These are phyloP conservation scores for Metschnikowia matae DNA, from an alignment of 805 yeast species.

Conservation along the genomic window DNA sequence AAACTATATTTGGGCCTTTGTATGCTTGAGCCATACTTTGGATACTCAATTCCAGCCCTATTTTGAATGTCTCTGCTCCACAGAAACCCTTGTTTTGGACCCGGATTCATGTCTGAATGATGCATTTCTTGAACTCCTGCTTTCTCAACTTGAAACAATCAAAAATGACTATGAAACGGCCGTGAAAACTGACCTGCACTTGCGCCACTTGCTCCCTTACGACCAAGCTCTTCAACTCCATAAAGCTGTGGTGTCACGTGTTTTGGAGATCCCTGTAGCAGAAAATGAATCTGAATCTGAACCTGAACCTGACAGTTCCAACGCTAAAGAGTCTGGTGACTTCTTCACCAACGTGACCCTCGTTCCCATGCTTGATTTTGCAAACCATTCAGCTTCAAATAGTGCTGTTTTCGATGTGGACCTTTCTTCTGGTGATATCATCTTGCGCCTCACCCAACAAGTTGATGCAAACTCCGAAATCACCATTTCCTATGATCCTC, in stretches of 20 bases:
- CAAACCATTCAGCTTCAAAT: conserved; percentile 47
- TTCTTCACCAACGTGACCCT: conserved; percentile 50
- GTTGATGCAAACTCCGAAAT: conserved; percentile 10
- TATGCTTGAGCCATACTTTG: background rate
- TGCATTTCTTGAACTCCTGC: background rate
- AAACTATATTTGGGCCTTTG: conserved; percentile 15
- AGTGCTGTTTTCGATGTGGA: conserved; percentile 61
- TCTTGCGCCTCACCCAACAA: conserved; percentile 25
- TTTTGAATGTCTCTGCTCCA: conserved; percentile 9
- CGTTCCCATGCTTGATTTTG: conserved; percentile 67
- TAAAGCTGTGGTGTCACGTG: conserved; percentile 54
- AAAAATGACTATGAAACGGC: conserved; percentile 1
- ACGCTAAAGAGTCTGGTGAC: conserved; percentile 23
- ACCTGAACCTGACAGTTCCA: too few relatives aligned
- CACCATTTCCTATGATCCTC: conserved; percentile 15
- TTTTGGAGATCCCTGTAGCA: conserved; percentile 58
- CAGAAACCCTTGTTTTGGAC: conserved; percentile 10
- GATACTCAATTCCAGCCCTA: conserved; percentile 9
- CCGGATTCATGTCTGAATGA: background rate
- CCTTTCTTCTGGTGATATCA: conserved; percentile 37
- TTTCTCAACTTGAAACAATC: background rate
- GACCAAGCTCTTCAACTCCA: conserved; percentile 25
- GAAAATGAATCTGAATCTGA: background rate
- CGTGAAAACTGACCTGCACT: background rate
- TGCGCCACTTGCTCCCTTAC: conserved; percentile 17